A percentile compares a stretch with the other conserved stretches of the same genome.
These are phyloP conservation scores for Sphaerobolus stellatus DNA, from an alignment of 1,284 basidiomycete species.

Conservation along the genomic window DNA sequence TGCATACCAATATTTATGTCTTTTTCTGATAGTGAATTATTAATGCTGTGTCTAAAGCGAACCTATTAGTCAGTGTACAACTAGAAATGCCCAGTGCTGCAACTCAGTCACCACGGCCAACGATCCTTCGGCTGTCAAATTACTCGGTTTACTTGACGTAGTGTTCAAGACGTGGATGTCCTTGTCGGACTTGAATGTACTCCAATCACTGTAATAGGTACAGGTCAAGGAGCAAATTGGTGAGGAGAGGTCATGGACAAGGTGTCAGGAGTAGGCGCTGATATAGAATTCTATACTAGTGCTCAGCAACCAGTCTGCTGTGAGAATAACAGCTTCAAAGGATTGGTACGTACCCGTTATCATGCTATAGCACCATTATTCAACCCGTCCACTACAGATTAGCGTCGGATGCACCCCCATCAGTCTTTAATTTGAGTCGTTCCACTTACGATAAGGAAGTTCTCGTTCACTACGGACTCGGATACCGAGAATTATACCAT, in stretches of 20 bases:
- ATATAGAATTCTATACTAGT: not conserved
- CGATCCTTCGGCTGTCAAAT: not conserved
- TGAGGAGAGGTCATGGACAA: no score
- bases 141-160: constrained; percentile 19
- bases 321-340: not conserved
- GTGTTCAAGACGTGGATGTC: constrained; percentile 18
- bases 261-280: no score
- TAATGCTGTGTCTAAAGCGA: no score
- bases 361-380: no score
- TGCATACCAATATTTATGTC: no score
- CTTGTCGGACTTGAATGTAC: constrained; percentile 25
- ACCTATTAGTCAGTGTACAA: constrained; percentile 15
- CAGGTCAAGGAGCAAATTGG: constrained; percentile 14
- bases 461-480: no score
- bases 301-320: constrained; percentile 2
- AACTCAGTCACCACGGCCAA: not conserved
- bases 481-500: no score
- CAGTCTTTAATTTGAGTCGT: no score
- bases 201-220: constrained; percentile 24
- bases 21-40: no score
- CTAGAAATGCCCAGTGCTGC: constrained; percentile 10
- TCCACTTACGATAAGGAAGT: no score
- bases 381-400: no score
- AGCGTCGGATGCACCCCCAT: no score
- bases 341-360: not conserved